These are phyloP conservation scores for Durusdinium trenchii DNA, from an alignment of 73 alveolate genomes.

Conservation along the genomic window DNA sequence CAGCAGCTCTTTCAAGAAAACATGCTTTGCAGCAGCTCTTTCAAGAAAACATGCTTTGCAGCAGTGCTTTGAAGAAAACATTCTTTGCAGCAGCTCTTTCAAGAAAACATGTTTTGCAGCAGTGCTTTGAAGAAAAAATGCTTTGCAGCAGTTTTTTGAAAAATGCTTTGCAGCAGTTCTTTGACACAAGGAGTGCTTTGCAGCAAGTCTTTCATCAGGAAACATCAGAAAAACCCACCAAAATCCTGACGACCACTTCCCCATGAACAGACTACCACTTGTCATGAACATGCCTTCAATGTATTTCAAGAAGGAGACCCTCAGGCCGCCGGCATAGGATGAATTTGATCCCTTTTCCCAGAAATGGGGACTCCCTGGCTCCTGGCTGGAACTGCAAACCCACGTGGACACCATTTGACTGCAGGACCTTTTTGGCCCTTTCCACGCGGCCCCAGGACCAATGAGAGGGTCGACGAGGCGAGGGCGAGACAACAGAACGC, in stretches of 20 bases:
- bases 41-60: not conserved
- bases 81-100: not conserved
- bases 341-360: too few relatives aligned
- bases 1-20: not conserved
- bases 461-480: slow-evolving; percentile 54
- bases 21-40: not conserved
- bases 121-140: too few relatives aligned
- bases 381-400: too few relatives aligned
- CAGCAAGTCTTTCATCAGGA: not conserved
- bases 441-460: not conserved
- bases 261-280: not conserved
- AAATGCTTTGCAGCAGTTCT: not conserved
- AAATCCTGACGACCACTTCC: not conserved
- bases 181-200: not conserved
- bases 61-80: not conserved
- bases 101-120: too few relatives aligned
- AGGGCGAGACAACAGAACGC: too few relatives aligned
- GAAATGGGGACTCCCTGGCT: too few relatives aligned
- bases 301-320: too few relatives aligned
- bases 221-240: not conserved
- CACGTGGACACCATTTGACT: too few relatives aligned
- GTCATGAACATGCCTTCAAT: not conserved
- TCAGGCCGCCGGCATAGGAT: too few relatives aligned
- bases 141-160: not conserved
- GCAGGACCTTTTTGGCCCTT: not conserved